Conservation (phyloP, 2,329 filamentous ascomycete genomes). For the Endothia cerciana region DNA sequence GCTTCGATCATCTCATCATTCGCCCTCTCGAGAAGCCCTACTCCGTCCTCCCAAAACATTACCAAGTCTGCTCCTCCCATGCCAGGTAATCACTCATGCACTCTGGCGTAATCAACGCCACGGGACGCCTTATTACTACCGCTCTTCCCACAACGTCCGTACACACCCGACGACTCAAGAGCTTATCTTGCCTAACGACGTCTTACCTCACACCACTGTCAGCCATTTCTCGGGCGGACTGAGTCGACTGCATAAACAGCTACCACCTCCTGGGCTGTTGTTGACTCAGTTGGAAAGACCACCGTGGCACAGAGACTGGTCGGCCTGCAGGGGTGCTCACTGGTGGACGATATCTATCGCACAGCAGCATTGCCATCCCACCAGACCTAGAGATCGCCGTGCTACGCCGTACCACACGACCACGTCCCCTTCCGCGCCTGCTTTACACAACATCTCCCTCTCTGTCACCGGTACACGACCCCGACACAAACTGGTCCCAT, state of each 20-base stretch:
- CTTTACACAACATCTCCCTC: slow-evolving; percentile 21
- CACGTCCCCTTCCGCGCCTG: slow-evolving; percentile 3
- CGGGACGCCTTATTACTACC: not conserved
- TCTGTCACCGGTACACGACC: slow-evolving; percentile 13
- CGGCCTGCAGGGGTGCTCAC: not conserved
- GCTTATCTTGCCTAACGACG: slow-evolving; percentile 12
- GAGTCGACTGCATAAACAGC: slow-evolving; percentile 10
- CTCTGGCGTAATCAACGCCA: not conserved
- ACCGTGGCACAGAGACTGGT: slow-evolving; percentile 12
- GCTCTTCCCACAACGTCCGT: slow-evolving; percentile 19
- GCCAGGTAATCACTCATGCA: slow-evolving; percentile 4
- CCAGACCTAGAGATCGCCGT: slow-evolving; percentile 19
- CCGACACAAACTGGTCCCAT: slow-evolving; percentile 11
- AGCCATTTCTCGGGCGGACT: slow-evolving; percentile 8
- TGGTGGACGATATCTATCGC: slow-evolving; percentile 8
- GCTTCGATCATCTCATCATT: not conserved
- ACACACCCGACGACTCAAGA: slow-evolving; percentile 20
- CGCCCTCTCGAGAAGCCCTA: not conserved
- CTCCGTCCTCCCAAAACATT: not conserved
- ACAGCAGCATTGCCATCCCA: slow-evolving; percentile 24
- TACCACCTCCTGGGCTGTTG: not conserved
- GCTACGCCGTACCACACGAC: slow-evolving; percentile 10
- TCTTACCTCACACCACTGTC: slow-evolving; percentile 17
- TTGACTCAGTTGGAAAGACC: slow-evolving; percentile 14
- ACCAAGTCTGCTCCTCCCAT: slow-evolving; percentile 1